phyloP scores from a whole-genome alignment of 495 filamentous ascomycete species.

The Ramalina intermedia region DNA sequence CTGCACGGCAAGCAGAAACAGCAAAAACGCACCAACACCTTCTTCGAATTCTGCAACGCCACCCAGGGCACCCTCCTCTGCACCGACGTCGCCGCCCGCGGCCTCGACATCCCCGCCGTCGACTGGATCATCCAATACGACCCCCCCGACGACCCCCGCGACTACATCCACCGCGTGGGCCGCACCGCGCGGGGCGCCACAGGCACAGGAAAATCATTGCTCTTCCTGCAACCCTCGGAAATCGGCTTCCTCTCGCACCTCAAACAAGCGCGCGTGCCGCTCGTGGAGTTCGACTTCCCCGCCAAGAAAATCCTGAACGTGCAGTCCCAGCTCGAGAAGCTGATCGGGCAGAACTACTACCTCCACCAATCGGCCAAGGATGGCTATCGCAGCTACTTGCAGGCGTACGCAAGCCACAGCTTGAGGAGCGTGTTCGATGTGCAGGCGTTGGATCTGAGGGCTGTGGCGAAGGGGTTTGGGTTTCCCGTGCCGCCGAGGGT shows the following conservation, averaged over 20 bases:
- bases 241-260: conserved; percentile 84
- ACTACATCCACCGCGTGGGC: conserved; percentile 95
- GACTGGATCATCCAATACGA: conserved; percentile 97
- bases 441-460: conserved; percentile 79
- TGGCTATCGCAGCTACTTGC: conserved; percentile 70
- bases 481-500: conserved; percentile 81
- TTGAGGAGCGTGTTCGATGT: conserved; percentile 87
- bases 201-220: conserved; percentile 66
- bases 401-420: conserved; percentile 86
- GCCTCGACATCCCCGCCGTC: conserved; percentile 84
- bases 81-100: conserved; percentile 90
- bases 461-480: conserved; percentile 89
- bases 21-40: conserved; percentile 90
- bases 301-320: conserved; percentile 83
- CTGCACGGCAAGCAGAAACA: conserved; percentile 83
- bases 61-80: conserved; percentile 81
- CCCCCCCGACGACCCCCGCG: conserved; percentile 55
- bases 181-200: conserved; percentile 81
- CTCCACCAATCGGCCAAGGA: conserved; percentile 65
- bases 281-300: conserved; percentile 94
- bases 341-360: conserved; percentile 92
- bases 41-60: conserved; percentile 97
- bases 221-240: conserved; percentile 88
- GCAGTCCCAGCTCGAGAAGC: conserved; percentile 84
- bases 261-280: conserved; percentile 80